A percentile compares a stretch with the other conserved stretches of the same genome.
phyloP scores from a whole-genome alignment of 108 stramenopile genomes.

The Pseudonitzschia multiseries region DNA sequence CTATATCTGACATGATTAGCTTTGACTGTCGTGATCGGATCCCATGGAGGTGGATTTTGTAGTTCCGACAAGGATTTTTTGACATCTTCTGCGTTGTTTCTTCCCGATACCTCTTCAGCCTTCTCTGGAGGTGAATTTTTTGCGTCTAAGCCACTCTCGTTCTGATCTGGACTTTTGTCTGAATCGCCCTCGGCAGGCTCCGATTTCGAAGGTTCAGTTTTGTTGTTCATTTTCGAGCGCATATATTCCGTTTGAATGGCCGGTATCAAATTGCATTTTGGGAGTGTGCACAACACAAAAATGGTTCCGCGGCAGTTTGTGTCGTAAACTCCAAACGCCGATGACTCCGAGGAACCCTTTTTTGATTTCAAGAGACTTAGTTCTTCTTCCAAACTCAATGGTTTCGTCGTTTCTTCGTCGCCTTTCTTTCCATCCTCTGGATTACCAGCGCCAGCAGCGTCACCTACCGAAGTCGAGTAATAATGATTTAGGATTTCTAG shows the following conservation, averaged over 20 bases:
- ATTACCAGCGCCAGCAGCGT: no score
- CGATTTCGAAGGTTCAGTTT: not conserved
- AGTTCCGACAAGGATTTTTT: not conserved
- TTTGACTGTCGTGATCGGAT: conserved; percentile 66
- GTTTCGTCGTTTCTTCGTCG: conserved; percentile 8
- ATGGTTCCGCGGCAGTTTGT: conserved; percentile 69
- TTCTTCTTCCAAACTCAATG: conserved; percentile 75
- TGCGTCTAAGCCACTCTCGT: no score
- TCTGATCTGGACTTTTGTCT: not conserved
- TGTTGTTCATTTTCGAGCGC: conserved; percentile 21
- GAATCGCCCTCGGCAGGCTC: not conserved
- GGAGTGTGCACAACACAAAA: conserved; percentile 56
- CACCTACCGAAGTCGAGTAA: conserved; percentile 20
- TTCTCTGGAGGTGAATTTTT: no score
- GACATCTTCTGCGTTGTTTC: not conserved
- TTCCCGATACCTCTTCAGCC: no score
- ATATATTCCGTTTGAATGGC: conserved; percentile 32
- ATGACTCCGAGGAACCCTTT: conserved; percentile 3
- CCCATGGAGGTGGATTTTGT: conserved; percentile 38
- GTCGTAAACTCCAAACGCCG: conserved; percentile 52
- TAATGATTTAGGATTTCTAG: conserved; percentile 75
- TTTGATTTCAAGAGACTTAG: conserved; percentile 52
- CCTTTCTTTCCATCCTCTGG: not conserved
- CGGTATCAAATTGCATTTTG: conserved; percentile 48
- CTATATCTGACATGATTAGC: conserved; percentile 46